Evolutionary conservation across 495 filamentous ascomycete genomes (phyloP).

Genomic region (Corynascus novoguineensis): DNA sequence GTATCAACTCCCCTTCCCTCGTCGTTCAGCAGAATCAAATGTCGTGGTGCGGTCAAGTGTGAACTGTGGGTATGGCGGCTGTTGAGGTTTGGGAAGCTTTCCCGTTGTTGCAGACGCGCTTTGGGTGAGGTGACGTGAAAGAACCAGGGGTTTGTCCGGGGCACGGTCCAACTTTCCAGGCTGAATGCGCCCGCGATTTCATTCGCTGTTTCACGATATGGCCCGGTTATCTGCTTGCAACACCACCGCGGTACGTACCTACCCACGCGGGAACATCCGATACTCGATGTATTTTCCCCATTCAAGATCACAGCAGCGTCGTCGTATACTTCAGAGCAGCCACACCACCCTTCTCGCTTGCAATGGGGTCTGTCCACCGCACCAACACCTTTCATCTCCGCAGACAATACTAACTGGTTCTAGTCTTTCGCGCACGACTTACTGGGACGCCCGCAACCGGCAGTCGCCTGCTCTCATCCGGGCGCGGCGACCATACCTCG

Average conservation of each 20-base stretch:
- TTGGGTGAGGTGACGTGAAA: constrained; percentile 19
- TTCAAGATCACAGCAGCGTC: neutral
- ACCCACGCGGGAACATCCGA: constrained; percentile 8
- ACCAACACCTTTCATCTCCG: too few species aligned
- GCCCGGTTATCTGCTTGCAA: neutral
- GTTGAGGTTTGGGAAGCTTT: constrained; percentile 4
- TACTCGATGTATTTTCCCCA: neutral
- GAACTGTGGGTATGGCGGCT: neutral
- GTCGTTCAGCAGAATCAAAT: constrained; percentile 3
- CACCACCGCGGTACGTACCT: neutral
- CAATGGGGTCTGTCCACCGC: constrained; percentile 10
- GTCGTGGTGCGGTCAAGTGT: neutral
- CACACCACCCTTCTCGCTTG: neutral
- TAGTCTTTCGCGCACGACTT: constrained; percentile 69
- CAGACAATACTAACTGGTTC: neutral
- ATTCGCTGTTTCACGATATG: constrained; percentile 11
- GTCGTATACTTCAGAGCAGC: neutral
- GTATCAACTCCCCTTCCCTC: neutral
- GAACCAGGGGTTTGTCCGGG: neutral
- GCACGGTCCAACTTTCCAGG: neutral
- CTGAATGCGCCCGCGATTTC: neutral
- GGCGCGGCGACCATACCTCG: constrained; percentile 82
- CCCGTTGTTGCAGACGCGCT: constrained; percentile 12
- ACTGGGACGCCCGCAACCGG: constrained; percentile 80
- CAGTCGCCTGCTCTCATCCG: constrained; percentile 81